Evolutionary conservation across 345 rosid genomes (phyloP).

Genomic region (Brassica cretica): DNA sequence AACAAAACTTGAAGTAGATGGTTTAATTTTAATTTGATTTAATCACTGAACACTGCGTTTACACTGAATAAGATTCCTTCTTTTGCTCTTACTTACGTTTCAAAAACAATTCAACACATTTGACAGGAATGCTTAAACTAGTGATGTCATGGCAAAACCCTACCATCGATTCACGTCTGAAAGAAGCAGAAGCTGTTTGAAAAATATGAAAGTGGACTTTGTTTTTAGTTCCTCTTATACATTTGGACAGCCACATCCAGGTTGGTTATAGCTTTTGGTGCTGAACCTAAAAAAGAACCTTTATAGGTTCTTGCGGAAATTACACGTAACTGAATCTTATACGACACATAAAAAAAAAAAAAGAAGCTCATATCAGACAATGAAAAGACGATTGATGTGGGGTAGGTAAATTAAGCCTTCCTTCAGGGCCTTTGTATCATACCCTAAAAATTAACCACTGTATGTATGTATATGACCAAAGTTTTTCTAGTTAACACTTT

Average conservation of each 20-base stretch:
- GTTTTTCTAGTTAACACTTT: slow-evolving; percentile 12
- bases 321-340: slow-evolving; percentile 3
- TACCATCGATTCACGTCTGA: neutral
- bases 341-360: neutral
- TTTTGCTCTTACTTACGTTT: neutral
- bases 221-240: neutral
- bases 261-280: neutral
- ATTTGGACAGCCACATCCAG: neutral
- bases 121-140: neutral
- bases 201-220: neutral
- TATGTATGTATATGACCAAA: slow-evolving; percentile 9
- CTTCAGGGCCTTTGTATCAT: neutral
- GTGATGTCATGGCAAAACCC: neutral
- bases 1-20: neutral
- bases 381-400: neutral
- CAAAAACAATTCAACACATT: neutral
- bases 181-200: neutral
- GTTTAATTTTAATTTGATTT: neutral
- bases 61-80: neutral
- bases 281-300: neutral
- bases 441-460: slow-evolving; percentile 13
- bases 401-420: neutral
- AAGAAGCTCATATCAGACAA: neutral
- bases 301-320: neutral
- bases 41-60: neutral